Base-by-base conservation (phyloP, 257 asterid genomes). In the Verbena officinalis region DNA sequence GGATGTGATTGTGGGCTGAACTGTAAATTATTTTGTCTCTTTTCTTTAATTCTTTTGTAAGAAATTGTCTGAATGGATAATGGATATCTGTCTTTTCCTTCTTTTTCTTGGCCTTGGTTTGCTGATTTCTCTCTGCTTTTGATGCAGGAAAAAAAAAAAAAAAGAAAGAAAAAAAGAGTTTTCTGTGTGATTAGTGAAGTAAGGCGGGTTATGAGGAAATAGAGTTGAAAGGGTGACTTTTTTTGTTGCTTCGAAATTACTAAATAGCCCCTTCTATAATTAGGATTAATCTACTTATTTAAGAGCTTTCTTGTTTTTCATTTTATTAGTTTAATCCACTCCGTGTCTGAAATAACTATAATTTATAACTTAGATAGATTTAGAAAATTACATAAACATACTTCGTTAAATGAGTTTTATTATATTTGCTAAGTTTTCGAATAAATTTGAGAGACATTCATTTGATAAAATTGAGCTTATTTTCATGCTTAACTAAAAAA, bases 181-280 rank as follows among this genome's bases (percentile, higher is more conserved):
- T 24, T 33, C 52, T 62, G 58, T 44, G 54, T 7, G 57, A 65
- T 60, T 66, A 59, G 48, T 66, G 70, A 61, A 59, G 65, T 40
- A 44, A 65, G 17, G 42, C 60, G 59, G 64, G 31, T 51, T 42
- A 19, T 23, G 0, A 39, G 68, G 68, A 56, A 58, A 55, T 0
- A 15, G 21, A 57, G 10, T 46, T 56, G 60, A 21, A 7, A 22
- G 13, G 4, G 33, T 27, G 33, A 27, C 33, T 27, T 27, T 36
- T 63, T 16, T 17, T 1, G 62, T 53, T 39, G 52, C 60, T 50
- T 7, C 6, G 54, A n/a, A 44, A 16, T 64, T 57, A 56, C 67
- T 17, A 56, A 34, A 46, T 42, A 36, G 45, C 3, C 76, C 61
- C 38, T 20, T 11, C 20, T 15, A 9, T 19, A 7, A 12, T 38